Conservation (phyloP, 2,329 filamentous ascomycete genomes). For the Pseudopyrenochaeta lycopersici region DNA sequence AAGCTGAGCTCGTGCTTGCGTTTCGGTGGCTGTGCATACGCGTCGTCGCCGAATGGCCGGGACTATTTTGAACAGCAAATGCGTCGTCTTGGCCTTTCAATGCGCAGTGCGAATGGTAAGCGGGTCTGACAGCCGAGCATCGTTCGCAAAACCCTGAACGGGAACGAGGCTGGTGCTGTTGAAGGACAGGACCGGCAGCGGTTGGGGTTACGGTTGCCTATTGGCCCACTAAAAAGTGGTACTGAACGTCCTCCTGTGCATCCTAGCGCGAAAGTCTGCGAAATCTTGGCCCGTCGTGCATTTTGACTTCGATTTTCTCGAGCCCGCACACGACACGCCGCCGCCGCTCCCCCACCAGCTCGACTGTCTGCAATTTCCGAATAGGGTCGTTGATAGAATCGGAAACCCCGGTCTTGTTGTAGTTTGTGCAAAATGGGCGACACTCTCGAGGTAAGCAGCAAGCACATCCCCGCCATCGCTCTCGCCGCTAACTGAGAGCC, state of each 20-base stretch:
- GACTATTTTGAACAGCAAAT: slow-evolving; percentile 22
- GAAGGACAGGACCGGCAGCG: slow-evolving; percentile 13
- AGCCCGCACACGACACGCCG: slow-evolving; percentile 38
- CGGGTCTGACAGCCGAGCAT: slow-evolving; percentile 24
- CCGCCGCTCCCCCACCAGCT: slow-evolving; percentile 20
- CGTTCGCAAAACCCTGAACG: slow-evolving; percentile 7
- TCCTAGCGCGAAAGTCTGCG: slow-evolving; percentile 30
- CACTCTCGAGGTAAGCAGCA: slow-evolving; percentile 52
- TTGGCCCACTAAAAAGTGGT: slow-evolving; percentile 19
- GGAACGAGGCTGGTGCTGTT: slow-evolving; percentile 26
- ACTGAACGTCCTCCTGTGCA: slow-evolving; percentile 1
- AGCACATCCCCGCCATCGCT: slow-evolving; percentile 24
- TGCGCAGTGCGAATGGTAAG: slow-evolving; percentile 17
- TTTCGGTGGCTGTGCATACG: slow-evolving; percentile 41
- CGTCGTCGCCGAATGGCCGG: slow-evolving; percentile 17
- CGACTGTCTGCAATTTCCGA: slow-evolving; percentile 6
- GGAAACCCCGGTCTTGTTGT: not conserved
- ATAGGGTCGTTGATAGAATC: not conserved
- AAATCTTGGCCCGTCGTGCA: slow-evolving; percentile 27
- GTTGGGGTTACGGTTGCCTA: slow-evolving; percentile 11
- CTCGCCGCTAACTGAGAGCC: slow-evolving; percentile 37
- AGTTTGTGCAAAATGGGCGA: slow-evolving; percentile 43
- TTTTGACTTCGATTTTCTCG: slow-evolving; percentile 31
- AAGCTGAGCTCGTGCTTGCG: slow-evolving; percentile 32
- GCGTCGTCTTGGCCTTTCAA: slow-evolving; percentile 17